Base-by-base conservation (phyloP, 768 basidiomycete genomes). In the Epithele typhae region DNA sequence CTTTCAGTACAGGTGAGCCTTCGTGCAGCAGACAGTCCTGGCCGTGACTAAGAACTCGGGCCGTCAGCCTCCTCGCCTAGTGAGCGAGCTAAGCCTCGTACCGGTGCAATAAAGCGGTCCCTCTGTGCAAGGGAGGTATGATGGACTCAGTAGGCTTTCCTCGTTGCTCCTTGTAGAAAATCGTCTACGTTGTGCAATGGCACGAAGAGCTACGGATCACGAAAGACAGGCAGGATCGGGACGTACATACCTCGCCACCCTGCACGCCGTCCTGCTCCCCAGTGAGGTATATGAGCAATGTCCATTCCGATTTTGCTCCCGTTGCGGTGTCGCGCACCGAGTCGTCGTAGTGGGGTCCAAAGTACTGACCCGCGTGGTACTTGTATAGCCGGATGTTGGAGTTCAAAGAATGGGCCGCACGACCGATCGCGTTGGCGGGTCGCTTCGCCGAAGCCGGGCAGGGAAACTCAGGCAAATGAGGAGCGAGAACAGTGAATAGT, bases 321-420 rank as follows among this genome's bases (percentile, higher is more conserved):
- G 82, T 81, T 42, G 69, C 57, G 4, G 71, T 46, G 58, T 85
- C 84, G 7, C 72, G 70, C 22, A 84, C 78, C 17, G 79, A 78
- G 56, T 86, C 85, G 52, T 89, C 86, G 55, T 87, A 89, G 60
- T 88, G 87, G 12, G 79, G 76, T 18, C 84, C 83, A 63, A 89
- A 88, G 63, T 81, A 76, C 51, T 84, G 82, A 0, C 69, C 69
- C 21, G 76, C 65, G 3, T 72, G 70, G 59, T 87, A 88, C 54
- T 81, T 81, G 62, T 87, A 87, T 50, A 87, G 61, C 23, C 87
- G 70, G 25, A 89, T 87, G 58, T 88, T 87, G 2, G 82, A 75
- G 62, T 88, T 89, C 45, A 84, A 73, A 1, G 78, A 81, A 56
- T 80, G 74, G 0, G 79, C 74, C 14, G 64, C 52, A 45, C 75